Evolutionary conservation across 2,329 filamentous ascomycete genomes (phyloP).

Genomic region (Cercospora nicotianae): DNA sequence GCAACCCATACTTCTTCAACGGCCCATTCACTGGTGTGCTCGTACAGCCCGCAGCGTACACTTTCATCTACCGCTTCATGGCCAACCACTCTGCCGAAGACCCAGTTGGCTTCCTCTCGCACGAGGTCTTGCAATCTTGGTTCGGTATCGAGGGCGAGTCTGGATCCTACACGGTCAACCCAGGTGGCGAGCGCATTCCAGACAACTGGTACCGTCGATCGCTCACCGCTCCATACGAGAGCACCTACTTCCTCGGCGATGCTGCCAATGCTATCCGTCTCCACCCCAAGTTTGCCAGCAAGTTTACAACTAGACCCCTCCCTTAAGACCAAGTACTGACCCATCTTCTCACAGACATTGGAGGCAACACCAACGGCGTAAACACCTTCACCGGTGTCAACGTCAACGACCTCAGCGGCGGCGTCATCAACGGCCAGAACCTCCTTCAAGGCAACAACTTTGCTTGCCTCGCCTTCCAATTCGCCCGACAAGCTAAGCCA

Average conservation of each 20-base stretch:
- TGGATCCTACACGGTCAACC: constrained; percentile 24
- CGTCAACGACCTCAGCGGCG: constrained; percentile 41
- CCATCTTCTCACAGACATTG: constrained; percentile 25
- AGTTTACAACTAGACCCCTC: too few species aligned
- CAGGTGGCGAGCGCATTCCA: constrained; percentile 31
- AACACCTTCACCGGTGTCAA: constrained; percentile 42
- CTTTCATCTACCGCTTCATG: constrained; percentile 36
- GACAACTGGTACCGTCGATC: constrained; percentile 37
- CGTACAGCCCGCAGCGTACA: constrained; percentile 30
- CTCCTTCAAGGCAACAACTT: constrained; percentile 40
- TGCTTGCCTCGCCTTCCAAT: constrained; percentile 40
- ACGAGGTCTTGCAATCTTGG: constrained; percentile 28
- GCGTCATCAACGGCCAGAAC: constrained; percentile 43
- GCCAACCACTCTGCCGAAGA: constrained; percentile 30
- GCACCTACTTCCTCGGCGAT: constrained; percentile 35
- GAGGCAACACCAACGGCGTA: constrained; percentile 40
- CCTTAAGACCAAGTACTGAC: too few species aligned
- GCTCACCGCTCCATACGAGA: constrained; percentile 33
- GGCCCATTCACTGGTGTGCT: constrained; percentile 17
- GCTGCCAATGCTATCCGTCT: constrained; percentile 24
- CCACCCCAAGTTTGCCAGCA: constrained; percentile 36
- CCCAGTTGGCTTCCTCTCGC: constrained; percentile 26
- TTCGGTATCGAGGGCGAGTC: constrained; percentile 29
- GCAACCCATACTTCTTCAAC: constrained; percentile 36
- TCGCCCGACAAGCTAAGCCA: constrained; percentile 39